These are phyloP conservation scores for Phyllosticta ampelicida DNA, from an alignment of 2,329 filamentous ascomycete species.

Conservation along the genomic window DNA sequence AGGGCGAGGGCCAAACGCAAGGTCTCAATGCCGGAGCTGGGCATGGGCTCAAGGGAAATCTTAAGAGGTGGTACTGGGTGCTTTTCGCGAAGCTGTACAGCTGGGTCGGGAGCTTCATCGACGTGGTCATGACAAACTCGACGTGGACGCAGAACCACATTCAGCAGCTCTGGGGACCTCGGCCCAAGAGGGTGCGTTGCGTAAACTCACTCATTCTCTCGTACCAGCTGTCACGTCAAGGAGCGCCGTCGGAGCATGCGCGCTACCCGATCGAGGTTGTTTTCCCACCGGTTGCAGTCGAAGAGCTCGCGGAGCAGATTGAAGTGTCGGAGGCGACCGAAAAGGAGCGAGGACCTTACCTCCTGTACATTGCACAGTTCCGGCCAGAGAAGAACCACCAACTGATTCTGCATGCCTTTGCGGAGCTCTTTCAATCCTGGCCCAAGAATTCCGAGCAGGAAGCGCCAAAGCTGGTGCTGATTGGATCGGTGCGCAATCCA, in stretches of 20 bases:
- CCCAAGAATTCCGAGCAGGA: constrained; percentile 34
- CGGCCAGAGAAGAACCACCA: constrained; percentile 94
- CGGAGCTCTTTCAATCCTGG: constrained; percentile 49
- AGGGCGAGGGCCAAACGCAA: constrained; percentile 5
- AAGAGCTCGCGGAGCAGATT: constrained; percentile 67
- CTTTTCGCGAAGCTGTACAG: constrained; percentile 75
- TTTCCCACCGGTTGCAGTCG: constrained; percentile 86
- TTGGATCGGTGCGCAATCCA: constrained; percentile 86
- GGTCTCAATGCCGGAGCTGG: constrained; percentile 77
- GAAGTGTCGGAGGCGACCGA: constrained; percentile 61
- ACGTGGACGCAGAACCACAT: constrained; percentile 84
- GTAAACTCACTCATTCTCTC: constrained; percentile 10
- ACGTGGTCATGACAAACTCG: constrained; percentile 96
- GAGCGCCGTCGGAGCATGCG: constrained; percentile 4
- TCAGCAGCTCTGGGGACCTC: constrained; percentile 18
- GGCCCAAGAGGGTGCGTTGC: constrained; percentile 1
- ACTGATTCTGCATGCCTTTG: constrained; percentile 75
- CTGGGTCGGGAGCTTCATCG: constrained; percentile 69
- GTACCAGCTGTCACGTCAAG: constrained; percentile 1
- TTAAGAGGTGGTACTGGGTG: constrained; percentile 78
- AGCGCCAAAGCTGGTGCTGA: constrained; percentile 61
- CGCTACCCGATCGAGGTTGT: constrained; percentile 52
- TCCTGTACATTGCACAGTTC: constrained; percentile 96
- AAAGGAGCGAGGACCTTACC: constrained; percentile 53
- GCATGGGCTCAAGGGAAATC: constrained; percentile 54